phyloP scores from a whole-genome alignment of 768 basidiomycete species.

The Coprinopsis marcescibilis region DNA sequence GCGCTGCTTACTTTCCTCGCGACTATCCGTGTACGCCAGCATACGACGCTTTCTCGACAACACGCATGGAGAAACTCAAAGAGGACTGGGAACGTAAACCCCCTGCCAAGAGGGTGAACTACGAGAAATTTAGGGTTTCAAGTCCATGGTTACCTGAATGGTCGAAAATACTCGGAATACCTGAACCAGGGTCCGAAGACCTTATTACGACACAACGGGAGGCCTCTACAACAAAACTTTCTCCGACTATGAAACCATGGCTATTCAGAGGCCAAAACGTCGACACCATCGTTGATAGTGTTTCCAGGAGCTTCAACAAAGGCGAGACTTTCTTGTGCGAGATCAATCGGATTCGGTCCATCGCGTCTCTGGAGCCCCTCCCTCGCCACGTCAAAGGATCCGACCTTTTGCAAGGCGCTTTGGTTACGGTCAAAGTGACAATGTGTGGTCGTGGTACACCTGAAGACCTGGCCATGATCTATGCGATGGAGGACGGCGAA shows the following conservation, averaged over 20 bases:
- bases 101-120: slow-evolving; percentile 81
- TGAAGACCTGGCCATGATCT: slow-evolving; percentile 69
- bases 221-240: slow-evolving; percentile 11
- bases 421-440: slow-evolving; percentile 61
- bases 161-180: slow-evolving; percentile 58
- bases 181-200: slow-evolving; percentile 17
- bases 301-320: slow-evolving; percentile 34
- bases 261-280: slow-evolving; percentile 58
- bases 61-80: slow-evolving; percentile 48
- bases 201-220: slow-evolving; percentile 59
- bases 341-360: slow-evolving; percentile 55
- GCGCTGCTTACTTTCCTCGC: slow-evolving; percentile 68
- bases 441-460: slow-evolving; percentile 68
- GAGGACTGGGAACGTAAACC: slow-evolving; percentile 75
- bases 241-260: slow-evolving; percentile 46
- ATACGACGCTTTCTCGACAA: slow-evolving; percentile 43
- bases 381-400: slow-evolving; percentile 27
- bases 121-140: slow-evolving; percentile 51
- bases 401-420: slow-evolving; percentile 49
- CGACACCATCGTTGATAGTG: slow-evolving; percentile 36
- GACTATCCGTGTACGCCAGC: slow-evolving; percentile 64
- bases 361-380: slow-evolving; percentile 42
- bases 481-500: slow-evolving; percentile 52
- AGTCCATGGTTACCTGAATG: slow-evolving; percentile 80
- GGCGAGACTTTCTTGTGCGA: slow-evolving; percentile 42